Evolutionary conservation across 2,329 filamentous ascomycete genomes (phyloP), one percentile per base, ranked within the genome.

Genomic region (Fusarium armeniacum): DNA sequence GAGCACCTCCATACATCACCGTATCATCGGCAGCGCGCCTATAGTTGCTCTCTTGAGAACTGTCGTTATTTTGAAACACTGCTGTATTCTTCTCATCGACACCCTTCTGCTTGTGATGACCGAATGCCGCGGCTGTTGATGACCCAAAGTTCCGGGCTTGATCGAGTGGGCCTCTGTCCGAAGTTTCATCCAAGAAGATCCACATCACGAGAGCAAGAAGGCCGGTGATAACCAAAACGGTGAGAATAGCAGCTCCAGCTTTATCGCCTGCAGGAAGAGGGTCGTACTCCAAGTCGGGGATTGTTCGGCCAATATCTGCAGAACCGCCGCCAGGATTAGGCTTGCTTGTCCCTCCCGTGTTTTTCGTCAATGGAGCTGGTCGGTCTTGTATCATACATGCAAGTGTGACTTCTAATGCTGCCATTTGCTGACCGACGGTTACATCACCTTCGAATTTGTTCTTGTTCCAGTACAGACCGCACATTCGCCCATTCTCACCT

Each of bases 391-490:
- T 85, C 76, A 90, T 82, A 71, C 87, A 89, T 38, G 85, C 85
- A 46, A 92, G 83, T 9, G 91, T 85, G 12, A 91, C 83, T 73
- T 91, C 88, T 76, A 92, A 81, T 4, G 87, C 89, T 2, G 87
- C 84, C 90, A 93, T 92, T 78, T 92, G 89, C 76, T 92, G 89
- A 7, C 90, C 90, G 3, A 92, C 85, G 9, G 90, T 90, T 9
- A 82, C 84, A 3, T 82, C 83, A 26, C 87, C 86, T 75, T 91
- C 89, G 78, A 85, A 91, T 11, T 78, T 77, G 58, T 83, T 80
- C 55, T 84, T 82, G 46, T 83, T 84, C 88, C 89, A 91, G 62
- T 85, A 85, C 55, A 88, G 77, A 11, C 89, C 87, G 70, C 88
- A 91, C 82, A 88, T 84, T 28, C 83, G 84, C 5, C 84, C 82